Base-by-base conservation (phyloP, 2,329 filamentous ascomycete species). In the Talaromyces sp. region DNA sequence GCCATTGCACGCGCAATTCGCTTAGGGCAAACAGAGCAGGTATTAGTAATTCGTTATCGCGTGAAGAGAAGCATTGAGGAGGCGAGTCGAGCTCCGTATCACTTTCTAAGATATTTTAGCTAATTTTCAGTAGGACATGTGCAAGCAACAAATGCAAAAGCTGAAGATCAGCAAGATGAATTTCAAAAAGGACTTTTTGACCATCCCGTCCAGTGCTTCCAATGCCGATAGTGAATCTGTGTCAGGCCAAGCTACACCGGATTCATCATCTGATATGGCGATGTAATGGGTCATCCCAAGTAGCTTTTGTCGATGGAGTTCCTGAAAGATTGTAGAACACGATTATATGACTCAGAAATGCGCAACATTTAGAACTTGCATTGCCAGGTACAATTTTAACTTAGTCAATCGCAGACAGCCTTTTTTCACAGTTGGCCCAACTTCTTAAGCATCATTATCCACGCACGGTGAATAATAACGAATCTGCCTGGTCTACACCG, bases 1-100 rank as follows among this genome's bases (percentile, higher is more conserved):
- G 84, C 84, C 0, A 80, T 86, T 13, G 82, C 78, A 0, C 74
- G 84, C 11, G 82, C 81, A 0, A 72, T 84, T 2, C 78, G 84
- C 0, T 72, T 86, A 0, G 81, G 82, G 0, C 84, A 86, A 65
- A 69, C 72, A 1, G 68, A 77, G 5, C 62, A 77, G 10, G 83
- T 86, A 0, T 64, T 71, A 0, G 77, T 85, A 0, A 80, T 75
- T 0, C 77, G 82, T 29, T 86, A 85, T 51, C 73, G 84, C 0
- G 76, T 82, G 0, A 70, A 75, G 0, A 61, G 73, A 0, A 81
- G 80, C 0, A 77, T 84, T 0, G 83, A 85, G 69, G 70, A 79
- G 70, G 83, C 83, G 64, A 64, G 76, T 27, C 2, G n/a, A 19
- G 1, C 8, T 36, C n/a, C 51, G 3, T 36, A 2, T 5, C 29